Evolutionary conservation across 768 basidiomycete species (phyloP), one percentile per base, ranked within the genome.

Genomic region (Imleria badia): DNA sequence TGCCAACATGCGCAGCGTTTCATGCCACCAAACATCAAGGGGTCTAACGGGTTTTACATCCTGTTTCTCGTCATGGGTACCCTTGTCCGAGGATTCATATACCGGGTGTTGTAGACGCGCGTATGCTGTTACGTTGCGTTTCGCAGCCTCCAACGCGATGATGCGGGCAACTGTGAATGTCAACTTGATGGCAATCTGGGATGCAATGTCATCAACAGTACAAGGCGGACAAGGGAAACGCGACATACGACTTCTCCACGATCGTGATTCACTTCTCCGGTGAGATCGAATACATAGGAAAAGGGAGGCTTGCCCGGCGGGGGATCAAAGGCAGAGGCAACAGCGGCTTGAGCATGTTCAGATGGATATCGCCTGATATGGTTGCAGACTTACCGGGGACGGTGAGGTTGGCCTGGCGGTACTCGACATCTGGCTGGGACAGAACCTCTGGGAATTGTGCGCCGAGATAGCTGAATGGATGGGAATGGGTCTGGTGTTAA

Each of bases 1-100:
- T 20, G 85, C 89, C 56, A 94, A 68, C 67, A 81, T 81, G 33
- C 91, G 81, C 23, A 89, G 74, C 1, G 88, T 83, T 74, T 94
- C 92, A 60, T 94, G 92, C 89, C 91, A 94, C 92, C 92, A 94
- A 17, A 76, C 82, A 17, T 92, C 91, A 55, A 85, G 71, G 7
- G 83, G 79, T 42, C 84, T 86, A 19, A 75, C 71, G 12, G 92
- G 91, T 64, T 88, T 87, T 45, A 85, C 72, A 52, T 87, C 84
- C 43, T 89, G 86, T 66, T 84, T 86, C 75, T 93, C 92, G 49
- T 82, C 76, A 56, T 84, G 80, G 17, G 75, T 58, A 38, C 79
- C 80, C 69, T 89, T 91, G 56, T 81, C 82, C 9, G 82, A 75
- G 20, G 84, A 85, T 63, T 90, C 84, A 67, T 93, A 93, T 68